Evolutionary conservation across 2,329 filamentous ascomycete genomes (phyloP).

Genomic region (Penicillium sclerotigenum): DNA sequence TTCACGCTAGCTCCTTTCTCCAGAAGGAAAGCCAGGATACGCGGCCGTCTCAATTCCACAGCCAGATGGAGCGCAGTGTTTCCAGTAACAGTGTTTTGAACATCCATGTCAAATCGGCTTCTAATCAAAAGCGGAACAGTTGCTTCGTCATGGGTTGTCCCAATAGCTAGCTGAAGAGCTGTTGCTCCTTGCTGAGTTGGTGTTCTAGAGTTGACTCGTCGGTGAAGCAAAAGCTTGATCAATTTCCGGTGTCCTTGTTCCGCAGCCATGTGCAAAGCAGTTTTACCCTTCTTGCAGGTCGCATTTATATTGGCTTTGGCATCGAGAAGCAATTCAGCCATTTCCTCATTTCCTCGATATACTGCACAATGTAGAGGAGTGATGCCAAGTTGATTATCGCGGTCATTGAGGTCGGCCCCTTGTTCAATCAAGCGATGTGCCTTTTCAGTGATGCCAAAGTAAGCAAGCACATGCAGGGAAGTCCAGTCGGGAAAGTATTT

Average conservation of each 20-base stretch:
- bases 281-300: constrained; percentile 25
- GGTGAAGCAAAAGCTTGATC: constrained; percentile 25
- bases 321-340: constrained; percentile 31
- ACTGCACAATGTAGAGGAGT: constrained; percentile 33
- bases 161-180: constrained; percentile 28
- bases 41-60: constrained; percentile 22
- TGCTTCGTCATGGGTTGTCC: constrained; percentile 29
- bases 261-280: constrained; percentile 31
- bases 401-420: constrained; percentile 22
- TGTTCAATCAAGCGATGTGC: constrained; percentile 27
- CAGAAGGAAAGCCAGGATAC: constrained; percentile 29
- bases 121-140: constrained; percentile 33
- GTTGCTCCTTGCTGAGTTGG: constrained; percentile 21
- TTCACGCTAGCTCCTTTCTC: constrained; percentile 29
- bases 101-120: constrained; percentile 23
- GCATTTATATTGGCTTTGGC: constrained; percentile 27
- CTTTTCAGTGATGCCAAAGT: constrained; percentile 27
- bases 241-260: constrained; percentile 26
- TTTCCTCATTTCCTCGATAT: constrained; percentile 29
- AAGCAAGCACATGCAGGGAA: constrained; percentile 29
- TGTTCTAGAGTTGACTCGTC: constrained; percentile 15
- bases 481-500: constrained; percentile 31
- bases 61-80: constrained; percentile 31
- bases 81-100: constrained; percentile 23
- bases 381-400: constrained; percentile 24